Percentiles rank a stretch among this genome's conserved stretches.
Evolutionary conservation across 2,329 filamentous ascomycete species (phyloP).

Genomic region (Colletotrichum melonis): DNA sequence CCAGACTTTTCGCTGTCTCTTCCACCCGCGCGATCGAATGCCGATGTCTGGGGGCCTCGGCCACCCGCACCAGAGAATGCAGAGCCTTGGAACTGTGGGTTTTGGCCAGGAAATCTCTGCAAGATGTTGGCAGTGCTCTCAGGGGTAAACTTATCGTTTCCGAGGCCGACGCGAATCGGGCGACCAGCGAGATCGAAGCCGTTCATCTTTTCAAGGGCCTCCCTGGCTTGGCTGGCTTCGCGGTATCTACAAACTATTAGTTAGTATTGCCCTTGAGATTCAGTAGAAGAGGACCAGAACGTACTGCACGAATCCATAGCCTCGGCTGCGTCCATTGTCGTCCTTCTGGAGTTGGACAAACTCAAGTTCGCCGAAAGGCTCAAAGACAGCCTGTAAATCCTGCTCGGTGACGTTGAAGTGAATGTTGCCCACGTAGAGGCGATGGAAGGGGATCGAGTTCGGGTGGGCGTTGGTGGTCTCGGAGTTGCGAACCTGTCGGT

Average conservation of each 20-base stretch:
- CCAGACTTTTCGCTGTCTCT: slow-evolving; percentile 91
- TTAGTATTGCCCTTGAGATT: slow-evolving; percentile 46
- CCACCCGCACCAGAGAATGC: slow-evolving; percentile 91
- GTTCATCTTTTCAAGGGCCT: slow-evolving; percentile 99
- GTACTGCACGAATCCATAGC: slow-evolving; percentile 99
- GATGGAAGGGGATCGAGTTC: slow-evolving; percentile 93
- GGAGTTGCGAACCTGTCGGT: slow-evolving; percentile 90
- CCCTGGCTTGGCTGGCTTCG: slow-evolving; percentile 89
- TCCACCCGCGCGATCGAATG: slow-evolving; percentile 90
- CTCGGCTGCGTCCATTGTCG: slow-evolving; percentile 87
- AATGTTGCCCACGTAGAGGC: slow-evolving; percentile 98
- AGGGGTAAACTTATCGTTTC: slow-evolving; percentile 99
- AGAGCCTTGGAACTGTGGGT: slow-evolving; percentile 85
- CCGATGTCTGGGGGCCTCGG: slow-evolving; percentile 84
- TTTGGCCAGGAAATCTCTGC: slow-evolving; percentile 89
- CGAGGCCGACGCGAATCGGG: slow-evolving; percentile 97
- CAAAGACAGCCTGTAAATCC: slow-evolving; percentile 95
- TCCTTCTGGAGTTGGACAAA: slow-evolving; percentile 99
- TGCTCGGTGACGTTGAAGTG: slow-evolving; percentile 99
- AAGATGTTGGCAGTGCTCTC: slow-evolving; percentile 94
- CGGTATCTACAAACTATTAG: slow-evolving; percentile 76
- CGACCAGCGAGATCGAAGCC: slow-evolving; percentile 97
- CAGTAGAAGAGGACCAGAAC: slow-evolving; percentile 50
- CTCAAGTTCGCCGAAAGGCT: slow-evolving; percentile 96
- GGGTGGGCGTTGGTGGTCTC: slow-evolving; percentile 75